A percentile compares a stretch with the other conserved stretches of the same genome.
Conservation (phyloP, 1,139 yeast species). For the Blastobotrys ciferrii region DNA sequence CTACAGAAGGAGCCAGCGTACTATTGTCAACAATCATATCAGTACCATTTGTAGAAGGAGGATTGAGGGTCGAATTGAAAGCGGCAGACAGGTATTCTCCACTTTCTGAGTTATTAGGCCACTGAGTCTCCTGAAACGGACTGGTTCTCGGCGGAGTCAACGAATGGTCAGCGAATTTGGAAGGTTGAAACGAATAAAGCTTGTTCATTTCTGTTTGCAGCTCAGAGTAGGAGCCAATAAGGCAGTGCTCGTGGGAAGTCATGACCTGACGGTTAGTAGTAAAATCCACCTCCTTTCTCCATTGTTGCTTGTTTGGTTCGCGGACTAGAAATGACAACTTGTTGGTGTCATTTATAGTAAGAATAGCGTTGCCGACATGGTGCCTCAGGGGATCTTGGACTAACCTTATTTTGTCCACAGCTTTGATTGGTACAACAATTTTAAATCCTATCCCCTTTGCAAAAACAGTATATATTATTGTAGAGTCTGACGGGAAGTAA, state of each 20-base stretch:
- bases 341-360: conserved; percentile 27
- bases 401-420: conserved; percentile 24
- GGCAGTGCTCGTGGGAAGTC: conserved; percentile 24
- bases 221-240: conserved; percentile 28
- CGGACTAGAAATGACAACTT: conserved; percentile 27
- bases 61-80: background rate
- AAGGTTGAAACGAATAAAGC: conserved; percentile 28
- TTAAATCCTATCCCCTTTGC: conserved; percentile 29
- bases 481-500: conserved; percentile 26
- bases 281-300: conserved; percentile 34
- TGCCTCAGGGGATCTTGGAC: conserved; percentile 15
- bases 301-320: conserved; percentile 18
- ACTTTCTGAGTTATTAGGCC: background rate
- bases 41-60: background rate
- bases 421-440: conserved; percentile 29
- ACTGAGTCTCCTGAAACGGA: conserved; percentile 3
- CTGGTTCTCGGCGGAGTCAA: conserved; percentile 15
- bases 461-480: conserved; percentile 30
- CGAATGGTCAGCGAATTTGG: conserved; percentile 22
- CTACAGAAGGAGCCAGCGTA: too few relatives aligned
- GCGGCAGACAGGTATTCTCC: background rate
- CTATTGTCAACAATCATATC: background rate
- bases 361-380: conserved; percentile 25
- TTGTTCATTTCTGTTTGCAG: conserved; percentile 24
- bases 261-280: conserved; percentile 33